Percentiles rank a stretch among this genome's conserved stretches.
phyloP scores from a whole-genome alignment of 1,284 basidiomycete genomes.

The Cutaneotrichosporon sp. region DNA sequence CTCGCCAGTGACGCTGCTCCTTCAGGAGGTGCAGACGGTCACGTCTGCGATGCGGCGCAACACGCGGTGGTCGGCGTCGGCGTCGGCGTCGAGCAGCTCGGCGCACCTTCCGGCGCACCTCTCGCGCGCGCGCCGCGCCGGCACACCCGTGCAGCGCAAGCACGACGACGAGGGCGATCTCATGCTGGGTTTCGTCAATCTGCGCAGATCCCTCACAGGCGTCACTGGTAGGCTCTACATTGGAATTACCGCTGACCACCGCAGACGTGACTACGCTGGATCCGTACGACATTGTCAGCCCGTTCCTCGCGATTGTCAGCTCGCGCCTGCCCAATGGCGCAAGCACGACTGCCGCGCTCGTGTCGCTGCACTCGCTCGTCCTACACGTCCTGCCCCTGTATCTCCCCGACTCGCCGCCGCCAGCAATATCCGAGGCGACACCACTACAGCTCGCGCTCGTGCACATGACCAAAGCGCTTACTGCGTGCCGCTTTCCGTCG shows the following conservation, averaged over 20 bases:
- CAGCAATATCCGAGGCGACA: constrained; percentile 27
- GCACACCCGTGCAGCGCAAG: neutral
- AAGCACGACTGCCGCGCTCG: constrained; percentile 83
- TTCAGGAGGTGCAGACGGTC: constrained; percentile 76
- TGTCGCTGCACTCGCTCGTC: constrained; percentile 82
- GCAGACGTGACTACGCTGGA: constrained; percentile 61
- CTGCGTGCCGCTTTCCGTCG: constrained; percentile 96
- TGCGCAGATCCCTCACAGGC: constrained; percentile 69
- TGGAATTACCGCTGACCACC: constrained; percentile 61
- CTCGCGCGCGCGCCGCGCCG: constrained; percentile 2
- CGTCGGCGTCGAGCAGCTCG: constrained; percentile 27
- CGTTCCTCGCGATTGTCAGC: constrained; percentile 88
- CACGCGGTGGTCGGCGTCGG: constrained; percentile 73
- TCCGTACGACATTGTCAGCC: constrained; percentile 60
- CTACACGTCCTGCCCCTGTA: constrained; percentile 59
- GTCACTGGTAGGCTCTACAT: constrained; percentile 56
- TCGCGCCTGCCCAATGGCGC: constrained; percentile 89
- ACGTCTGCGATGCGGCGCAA: constrained; percentile 97
- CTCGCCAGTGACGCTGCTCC: constrained; percentile 40
- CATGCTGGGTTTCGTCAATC: constrained; percentile 81
- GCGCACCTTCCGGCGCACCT: constrained; percentile 30
- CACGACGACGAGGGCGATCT: constrained; percentile 57
- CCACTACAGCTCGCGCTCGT: constrained; percentile 58
- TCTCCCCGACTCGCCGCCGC: constrained; percentile 43
- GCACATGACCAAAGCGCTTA: constrained; percentile 81